Evolutionary conservation across 2,329 filamentous ascomycete species (phyloP), one percentile per base, ranked within the genome.

Genomic region (Aspergillaceae sp.): DNA sequence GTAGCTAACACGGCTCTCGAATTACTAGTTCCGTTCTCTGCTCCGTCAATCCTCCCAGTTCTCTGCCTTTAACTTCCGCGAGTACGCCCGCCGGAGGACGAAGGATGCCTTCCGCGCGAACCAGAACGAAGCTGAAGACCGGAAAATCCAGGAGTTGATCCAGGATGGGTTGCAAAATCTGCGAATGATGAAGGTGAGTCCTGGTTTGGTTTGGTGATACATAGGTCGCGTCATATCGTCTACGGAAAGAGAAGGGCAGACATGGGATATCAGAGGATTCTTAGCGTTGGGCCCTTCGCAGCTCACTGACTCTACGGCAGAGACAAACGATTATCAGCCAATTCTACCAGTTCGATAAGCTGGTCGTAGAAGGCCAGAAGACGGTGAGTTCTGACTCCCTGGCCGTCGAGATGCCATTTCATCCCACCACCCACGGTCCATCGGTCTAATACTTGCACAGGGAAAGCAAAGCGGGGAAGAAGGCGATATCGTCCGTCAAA

Each of bases 51-150:
- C 88, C 51, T 77, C 78, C 51, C 86, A 95, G 63, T 97, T 98
- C 69, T 80, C 88, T 51, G 82, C 86, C 57, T 98, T 97, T 76
- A 98, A 97, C 73, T 98, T 96, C 77, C 82, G 92, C 71, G 91
- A 96, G 68, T 98, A 98, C 70, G 90, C 92, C 45, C 86, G 83
- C 70, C 84, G 92, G 63, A 81, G 91, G 68, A 95, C 92, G 65
- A 80, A 79, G 65, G 92, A 97, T 74, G 84, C 87, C 4, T 98
- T 97, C 69, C 80, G 85, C 59, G 88, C 94, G 66, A 78, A 94
- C 68, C 78, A 80, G 67, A 65, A 69, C 46, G 84, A 88, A 59
- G 72, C 79, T 40, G 92, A 96, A 62, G 76, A 80, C 54, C 76
- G 87, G 52, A 76, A 77, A 70, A 76, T 94, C 66, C 89, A 97